Base-by-base conservation (phyloP, 352 stramenopile species). In the Phytophthora syringae region DNA sequence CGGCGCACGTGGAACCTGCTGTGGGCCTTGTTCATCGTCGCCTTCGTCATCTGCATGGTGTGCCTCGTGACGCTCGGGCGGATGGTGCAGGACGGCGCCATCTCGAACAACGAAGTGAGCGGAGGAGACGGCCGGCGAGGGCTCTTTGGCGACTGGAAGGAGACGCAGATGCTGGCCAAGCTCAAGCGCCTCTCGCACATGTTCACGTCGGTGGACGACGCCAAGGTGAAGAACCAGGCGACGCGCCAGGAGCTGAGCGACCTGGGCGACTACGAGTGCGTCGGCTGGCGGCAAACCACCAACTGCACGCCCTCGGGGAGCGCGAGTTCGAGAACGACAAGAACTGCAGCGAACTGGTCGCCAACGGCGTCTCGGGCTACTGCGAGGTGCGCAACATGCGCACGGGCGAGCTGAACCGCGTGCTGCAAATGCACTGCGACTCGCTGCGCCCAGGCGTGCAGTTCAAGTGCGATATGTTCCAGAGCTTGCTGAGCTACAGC, bases 341-440 rank as follows among this genome's bases (percentile, higher is more conserved):
- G 2, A 77, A 75, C 25, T 94, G 85, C 72, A 52, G 49, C 1
- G 60, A 74, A 3, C 52, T 73, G 2, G 53, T 80, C 16, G 36
- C 65, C 3, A 79, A 84, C 47, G 73, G 72, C 13, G 51, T 80
- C 16, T 80, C 76, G 0, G 83, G 83, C 13, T 92, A 79, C 28
- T 92, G 83, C 50, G 80, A 88, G 36, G 70, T 90, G 22, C 77
- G 67, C 27, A 79, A 88, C 49, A 75, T 44, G 6, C 50, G 52
- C 21, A 87, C 71, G 0, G 72, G 70, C 11, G 72, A 79, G 16
- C 37, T 71, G 22, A 69, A 70, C 25, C 77, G 58, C 36, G 80
- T 93, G 15, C 69, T 94, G 54, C 52, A 64, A 12, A 89, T 88
- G 79, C 72, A 84, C 66, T 93, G 84, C 60, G 68, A 87, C 60